A percentile compares a stretch with the other conserved stretches of the same genome.
phyloP scores from a whole-genome alignment of 345 rosid genomes.

The Moringa oleifera region DNA sequence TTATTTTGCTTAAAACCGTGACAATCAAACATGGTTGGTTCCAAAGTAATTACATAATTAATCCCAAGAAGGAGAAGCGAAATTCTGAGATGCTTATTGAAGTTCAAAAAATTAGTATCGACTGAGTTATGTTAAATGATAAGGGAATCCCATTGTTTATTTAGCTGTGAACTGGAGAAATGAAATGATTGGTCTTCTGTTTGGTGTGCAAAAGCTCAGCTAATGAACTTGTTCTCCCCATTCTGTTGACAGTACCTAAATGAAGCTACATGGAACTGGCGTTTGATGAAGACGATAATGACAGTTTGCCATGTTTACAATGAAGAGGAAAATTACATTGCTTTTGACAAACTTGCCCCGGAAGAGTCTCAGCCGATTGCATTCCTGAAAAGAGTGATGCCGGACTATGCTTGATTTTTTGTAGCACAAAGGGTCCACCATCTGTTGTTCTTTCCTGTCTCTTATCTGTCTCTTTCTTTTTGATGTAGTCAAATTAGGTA shows the following conservation, averaged over 20 bases:
- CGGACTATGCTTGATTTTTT: constrained; percentile 45
- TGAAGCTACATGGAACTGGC: constrained; percentile 88
- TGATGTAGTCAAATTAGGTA: constrained; percentile 24
- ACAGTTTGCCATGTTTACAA: constrained; percentile 79
- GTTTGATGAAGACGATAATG: constrained; percentile 90
- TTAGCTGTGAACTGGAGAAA: neutral
- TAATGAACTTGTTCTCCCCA: neutral
- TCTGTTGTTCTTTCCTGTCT: constrained; percentile 18
- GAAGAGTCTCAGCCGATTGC: constrained; percentile 63
- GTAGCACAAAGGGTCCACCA: constrained; percentile 13
- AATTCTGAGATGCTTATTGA: neutral
- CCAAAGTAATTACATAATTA: no score
- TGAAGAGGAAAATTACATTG: constrained; percentile 57
- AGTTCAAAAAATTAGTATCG: neutral
- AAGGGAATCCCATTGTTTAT: neutral
- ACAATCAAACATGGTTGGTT: no score
- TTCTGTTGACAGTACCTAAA: constrained; percentile 64
- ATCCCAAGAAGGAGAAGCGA: no score
- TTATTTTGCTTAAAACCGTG: no score
- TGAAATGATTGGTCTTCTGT: no score
- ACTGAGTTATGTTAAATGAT: neutral
- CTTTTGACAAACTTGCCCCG: constrained; percentile 67
- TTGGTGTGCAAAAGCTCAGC: neutral
- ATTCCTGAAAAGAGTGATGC: constrained; percentile 75
- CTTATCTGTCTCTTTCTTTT: constrained; percentile 15